Percentiles rank a stretch among this genome's conserved stretches.
These are phyloP conservation scores for Solanum medicagineum DNA, from an alignment of 257 asterid genomes.

Conservation along the genomic window DNA sequence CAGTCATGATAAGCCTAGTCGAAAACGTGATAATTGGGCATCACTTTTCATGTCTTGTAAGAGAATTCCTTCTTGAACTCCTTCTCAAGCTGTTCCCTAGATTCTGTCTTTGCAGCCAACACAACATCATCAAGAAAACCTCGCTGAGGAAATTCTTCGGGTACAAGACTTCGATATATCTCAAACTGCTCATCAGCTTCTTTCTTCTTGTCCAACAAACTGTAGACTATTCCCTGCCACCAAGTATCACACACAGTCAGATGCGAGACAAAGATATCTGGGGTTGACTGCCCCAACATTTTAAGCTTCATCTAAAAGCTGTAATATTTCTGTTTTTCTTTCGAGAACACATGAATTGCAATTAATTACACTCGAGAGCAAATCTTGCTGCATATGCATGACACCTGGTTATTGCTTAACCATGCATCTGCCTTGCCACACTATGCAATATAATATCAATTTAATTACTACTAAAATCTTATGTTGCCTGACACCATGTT, in stretches of 20 bases:
- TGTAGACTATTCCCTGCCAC: conserved; percentile 73
- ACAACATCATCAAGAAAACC: conserved; percentile 76
- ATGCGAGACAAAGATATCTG: not conserved
- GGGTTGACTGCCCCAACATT: not conserved
- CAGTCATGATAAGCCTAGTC: not conserved
- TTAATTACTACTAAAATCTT: not conserved
- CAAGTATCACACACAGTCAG: not conserved
- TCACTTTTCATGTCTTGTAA: not conserved
- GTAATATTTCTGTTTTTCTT: not conserved
- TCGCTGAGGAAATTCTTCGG: conserved; percentile 75
- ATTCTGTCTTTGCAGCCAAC: conserved; percentile 62
- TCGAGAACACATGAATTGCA: not conserved
- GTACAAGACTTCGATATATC: conserved; percentile 68
- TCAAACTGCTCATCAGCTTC: conserved; percentile 67
- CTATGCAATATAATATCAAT: not conserved
- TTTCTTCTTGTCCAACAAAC: conserved; percentile 53
- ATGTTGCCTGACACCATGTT: not conserved
- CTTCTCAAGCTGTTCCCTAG: conserved; percentile 43
- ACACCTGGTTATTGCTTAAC: not conserved
- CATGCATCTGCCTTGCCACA: not conserved
- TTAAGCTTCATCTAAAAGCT: not conserved
- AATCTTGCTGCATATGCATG: not conserved
- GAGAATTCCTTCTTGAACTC: conserved; percentile 29
- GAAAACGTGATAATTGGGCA: not conserved
- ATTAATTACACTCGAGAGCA: not conserved